Base-by-base conservation (phyloP, 2,329 filamentous ascomycete genomes). In the Talaromyces sp. region DNA sequence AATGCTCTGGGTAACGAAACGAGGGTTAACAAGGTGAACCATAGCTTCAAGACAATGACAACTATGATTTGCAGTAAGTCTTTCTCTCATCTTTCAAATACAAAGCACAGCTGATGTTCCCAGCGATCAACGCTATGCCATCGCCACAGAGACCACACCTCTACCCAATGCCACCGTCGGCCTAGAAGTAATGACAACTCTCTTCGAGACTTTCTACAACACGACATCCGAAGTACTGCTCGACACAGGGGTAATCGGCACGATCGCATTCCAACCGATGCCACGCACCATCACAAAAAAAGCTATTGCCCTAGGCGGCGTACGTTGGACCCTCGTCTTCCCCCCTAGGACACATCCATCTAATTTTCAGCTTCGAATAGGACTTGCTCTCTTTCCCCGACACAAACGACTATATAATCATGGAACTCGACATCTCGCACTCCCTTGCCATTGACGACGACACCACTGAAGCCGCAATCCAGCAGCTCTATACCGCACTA, bases 341-440 rank as follows among this genome's bases (percentile, higher is more conserved):
- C 12, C 35, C n/a, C n/a, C n/a, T n/a, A n/a, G n/a, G n/a, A n/a
- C n/a, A n/a, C n/a, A n/a, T 40, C 14, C 16, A 16, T 54, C 48
- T 54, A 35, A 23, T 8, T 16, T 14, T 8, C 14, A 14, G 4
- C 12, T 14, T 42, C 7, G 46, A 11, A 42, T 35, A 74, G 73
- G 72, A 80, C 64, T 71, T 81, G 1, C 73, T 79, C 48, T 73
- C 76, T 60, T 73, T 79, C 16, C 75, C 79, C 46, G 72, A 72
- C 2, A 71, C 72, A 28, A 71, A 74, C 6, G 73, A 80, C 64
- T 76, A 79, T 55, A 76, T 82, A 52, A 75, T 81, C 62, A 70
- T 82, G 46, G 79, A 81, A 65, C 70, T 80, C 28, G 76, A 80
- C 64, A 80, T 78, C 61, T 77, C 75, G 11, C 80, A 80, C 62